These are phyloP conservation scores for Tympanopsis confertula DNA, from an alignment of 2,329 filamentous ascomycete genomes.

Conservation along the genomic window DNA sequence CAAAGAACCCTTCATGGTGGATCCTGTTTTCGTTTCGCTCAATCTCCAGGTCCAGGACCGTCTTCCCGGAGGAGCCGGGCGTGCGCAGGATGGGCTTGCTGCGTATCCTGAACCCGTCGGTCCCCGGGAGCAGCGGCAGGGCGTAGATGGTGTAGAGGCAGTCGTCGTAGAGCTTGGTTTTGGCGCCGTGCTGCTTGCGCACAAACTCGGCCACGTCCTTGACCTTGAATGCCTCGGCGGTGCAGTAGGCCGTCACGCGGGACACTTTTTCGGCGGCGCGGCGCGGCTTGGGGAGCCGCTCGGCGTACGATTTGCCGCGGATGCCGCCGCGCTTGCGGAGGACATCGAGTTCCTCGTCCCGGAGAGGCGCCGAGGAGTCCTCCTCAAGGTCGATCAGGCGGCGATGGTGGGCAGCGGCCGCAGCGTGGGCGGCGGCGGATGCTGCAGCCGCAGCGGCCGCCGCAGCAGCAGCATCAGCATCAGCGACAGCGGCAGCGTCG, in stretches of 20 bases:
- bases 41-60: constrained; percentile 86
- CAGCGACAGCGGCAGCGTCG: constrained; percentile 29
- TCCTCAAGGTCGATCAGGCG: constrained; percentile 29
- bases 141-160: constrained; percentile 95
- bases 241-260: constrained; percentile 89
- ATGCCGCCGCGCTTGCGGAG: constrained; percentile 49
- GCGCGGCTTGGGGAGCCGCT: constrained; percentile 78
- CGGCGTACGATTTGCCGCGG: constrained; percentile 80
- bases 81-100: constrained; percentile 88
- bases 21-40: constrained; percentile 82
- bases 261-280: constrained; percentile 71
- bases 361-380: constrained; percentile 52
- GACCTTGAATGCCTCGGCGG: constrained; percentile 85
- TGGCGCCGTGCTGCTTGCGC: constrained; percentile 74
- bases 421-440: constrained; percentile 8
- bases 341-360: constrained; percentile 56
- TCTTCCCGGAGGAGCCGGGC: constrained; percentile 72
- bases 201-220: constrained; percentile 80
- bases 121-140: constrained; percentile 73
- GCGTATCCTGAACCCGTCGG: constrained; percentile 74
- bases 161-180: constrained; percentile 95
- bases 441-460: constrained; percentile 19
- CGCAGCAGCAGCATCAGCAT: constrained; percentile 46
- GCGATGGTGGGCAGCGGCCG: constrained; percentile 10
- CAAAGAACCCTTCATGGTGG: constrained; percentile 84